Percentiles rank a stretch among this genome's conserved stretches.
Conservation (phyloP, 164 flowering plant genomes). For the Santalum album region DNA sequence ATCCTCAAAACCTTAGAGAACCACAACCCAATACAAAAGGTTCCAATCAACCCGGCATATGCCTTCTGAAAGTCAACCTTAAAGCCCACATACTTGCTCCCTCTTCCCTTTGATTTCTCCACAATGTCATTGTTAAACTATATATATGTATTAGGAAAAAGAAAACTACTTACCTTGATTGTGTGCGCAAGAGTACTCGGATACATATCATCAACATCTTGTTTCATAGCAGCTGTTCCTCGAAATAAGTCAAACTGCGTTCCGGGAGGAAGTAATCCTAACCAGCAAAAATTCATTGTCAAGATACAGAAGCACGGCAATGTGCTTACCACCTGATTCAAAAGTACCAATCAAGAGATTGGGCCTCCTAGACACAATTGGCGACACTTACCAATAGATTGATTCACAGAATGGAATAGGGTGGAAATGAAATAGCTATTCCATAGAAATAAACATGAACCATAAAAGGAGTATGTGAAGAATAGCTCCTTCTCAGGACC, state of each 20-base stretch:
- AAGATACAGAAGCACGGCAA: neutral
- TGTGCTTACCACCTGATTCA: neutral
- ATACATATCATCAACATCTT: constrained; percentile 90
- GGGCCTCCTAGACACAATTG: neutral
- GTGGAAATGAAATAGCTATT: too few relatives aligned
- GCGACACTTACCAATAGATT: too few relatives aligned
- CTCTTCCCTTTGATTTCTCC: too few relatives aligned
- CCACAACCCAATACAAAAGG: too few relatives aligned
- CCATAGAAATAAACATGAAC: too few relatives aligned
- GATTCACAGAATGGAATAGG: too few relatives aligned
- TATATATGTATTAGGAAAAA: neutral
- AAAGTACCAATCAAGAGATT: neutral
- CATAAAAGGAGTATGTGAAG: too few relatives aligned
- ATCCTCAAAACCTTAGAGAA: too few relatives aligned
- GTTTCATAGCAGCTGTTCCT: constrained; percentile 99
- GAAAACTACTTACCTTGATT: constrained; percentile 49
- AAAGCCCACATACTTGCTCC: too few relatives aligned
- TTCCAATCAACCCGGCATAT: too few relatives aligned
- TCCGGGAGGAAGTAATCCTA: constrained; percentile 97
- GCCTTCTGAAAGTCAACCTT: too few relatives aligned
- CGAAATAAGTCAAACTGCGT: constrained; percentile 95
- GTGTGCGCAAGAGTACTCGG: constrained; percentile 82
- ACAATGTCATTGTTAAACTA: neutral
- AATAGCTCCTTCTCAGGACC: too few relatives aligned
- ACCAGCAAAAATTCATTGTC: constrained; percentile 10